Base-by-base conservation (phyloP, 2,329 filamentous ascomycete species). In the Phaeophleospora eucalypticola region DNA sequence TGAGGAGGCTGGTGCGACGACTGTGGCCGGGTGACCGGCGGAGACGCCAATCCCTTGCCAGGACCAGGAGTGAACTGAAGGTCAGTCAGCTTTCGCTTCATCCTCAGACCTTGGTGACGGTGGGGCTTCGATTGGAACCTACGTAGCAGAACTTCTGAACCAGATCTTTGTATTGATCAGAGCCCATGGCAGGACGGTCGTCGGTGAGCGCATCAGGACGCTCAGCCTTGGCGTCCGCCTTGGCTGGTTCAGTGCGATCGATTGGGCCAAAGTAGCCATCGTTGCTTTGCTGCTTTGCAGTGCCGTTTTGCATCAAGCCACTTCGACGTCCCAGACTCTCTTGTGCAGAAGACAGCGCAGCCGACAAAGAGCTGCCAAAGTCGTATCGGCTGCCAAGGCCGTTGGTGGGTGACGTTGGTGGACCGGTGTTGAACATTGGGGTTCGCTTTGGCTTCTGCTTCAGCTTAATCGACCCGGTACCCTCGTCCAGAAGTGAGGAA, bases 101-200 rank as follows among this genome's bases (percentile, higher is more conserved):
- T 56, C 44, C 41, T 48, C 49, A 62, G 44, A 55, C 59, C 50
- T 57, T 52, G 41, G 59, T 36, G 43, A 51, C 35, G 54, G 57
- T 54, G 57, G 64, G 64, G 62, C 60, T 62, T 49, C 53, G 61
- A 52, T 58, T 58, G 54, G 79, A 79, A 95, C 91, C 83, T 91
- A 96, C 91, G 82, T 97, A 98, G 79, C 93, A 98, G 78, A 95
- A 98, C 76, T 95, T 96, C 76, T 95, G 90, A 69, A 98, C 86
- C 57, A 98, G 80, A 72, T 98, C 93, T 71, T 94, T 88, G 68
- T 98, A 97, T 50, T 91, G 90, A 51, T 88, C 83, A 55, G 89
- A 94, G 51, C 90, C 81, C 57, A 95, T 84, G 62, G 80, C 77
- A 36, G 83, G 83, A 63, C 84, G 82, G 62, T 80, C 78, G 33